Base-by-base conservation (phyloP, 78 protist species). In the Speleostelium caveatum region DNA sequence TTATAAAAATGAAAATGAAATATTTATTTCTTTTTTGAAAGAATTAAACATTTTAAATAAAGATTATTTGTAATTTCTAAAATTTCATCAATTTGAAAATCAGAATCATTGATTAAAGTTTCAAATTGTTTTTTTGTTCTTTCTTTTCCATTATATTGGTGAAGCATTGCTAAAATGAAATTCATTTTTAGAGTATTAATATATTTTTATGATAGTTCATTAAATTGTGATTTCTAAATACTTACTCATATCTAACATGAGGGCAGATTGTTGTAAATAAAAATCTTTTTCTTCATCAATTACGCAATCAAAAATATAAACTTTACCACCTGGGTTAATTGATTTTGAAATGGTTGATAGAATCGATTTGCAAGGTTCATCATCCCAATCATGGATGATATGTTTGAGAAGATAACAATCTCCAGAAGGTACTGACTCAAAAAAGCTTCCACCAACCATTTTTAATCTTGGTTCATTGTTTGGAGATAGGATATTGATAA, bases 331-430 rank as follows among this genome's bases (percentile, higher is more conserved):
- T 3, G 45, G 6, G 16, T 42, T 62, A 8, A 76, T 30, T 5
- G 62, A 30, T 21, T 62, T 49, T 22, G 35, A 12, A 49, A 76
- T 62, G 8, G 8, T 62, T 6, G 41, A 32, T 62, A 76, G 42
- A 49, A 76, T 63, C 32, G n/a, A 21, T 19, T 0, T 16, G n/a
- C 66, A 76, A 35, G 60, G n/a, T 41, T 76, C 66, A 62, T 42
- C 73, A 33, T 38, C 4, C 68, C 68, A 73, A 56, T 58, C 35
- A 36, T 58, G 80, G 14, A 73, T 32, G 56, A 73, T 73, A 3
- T 28, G 1, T 56, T 73, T 73, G 22, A 73, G 1, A 10, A 73
- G 4, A 6, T 56, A 56, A 55, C 41, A 33, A 36, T 73, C 68
- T 14, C 61, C 66, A 24, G 22, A 21, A 2, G 80, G 80, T 32